phyloP scores from a whole-genome alignment of 2,329 filamentous ascomycete genomes.

The Coniochaeta sp. region DNA sequence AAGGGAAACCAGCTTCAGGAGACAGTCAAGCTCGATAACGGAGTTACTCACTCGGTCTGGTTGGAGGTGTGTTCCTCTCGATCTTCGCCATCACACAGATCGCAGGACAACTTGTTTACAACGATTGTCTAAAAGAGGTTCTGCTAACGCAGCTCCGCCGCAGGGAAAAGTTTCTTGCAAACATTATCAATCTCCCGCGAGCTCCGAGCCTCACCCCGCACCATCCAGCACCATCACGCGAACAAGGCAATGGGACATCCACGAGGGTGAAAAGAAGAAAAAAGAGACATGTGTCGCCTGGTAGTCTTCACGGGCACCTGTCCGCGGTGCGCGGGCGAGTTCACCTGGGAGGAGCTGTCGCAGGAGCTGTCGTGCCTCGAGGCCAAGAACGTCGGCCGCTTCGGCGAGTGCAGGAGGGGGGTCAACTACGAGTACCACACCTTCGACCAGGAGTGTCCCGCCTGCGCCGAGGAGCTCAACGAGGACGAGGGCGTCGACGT shows the following conservation, averaged over 20 bases:
- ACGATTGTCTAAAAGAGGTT: background rate
- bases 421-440: slow-evolving; percentile 33
- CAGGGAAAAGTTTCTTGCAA: no score
- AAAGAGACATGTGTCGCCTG: slow-evolving; percentile 35
- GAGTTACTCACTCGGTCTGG: background rate
- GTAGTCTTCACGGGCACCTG: slow-evolving; percentile 36
- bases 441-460: slow-evolving; percentile 41
- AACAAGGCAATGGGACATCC: background rate
- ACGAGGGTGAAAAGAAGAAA: background rate
- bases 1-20: background rate
- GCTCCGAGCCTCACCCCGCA: background rate
- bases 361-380: slow-evolving; percentile 40
- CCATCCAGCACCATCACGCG: background rate
- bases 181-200: background rate
- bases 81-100: background rate
- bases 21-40: background rate
- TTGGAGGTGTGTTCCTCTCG: background rate
- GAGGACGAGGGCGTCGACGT: slow-evolving; percentile 26
- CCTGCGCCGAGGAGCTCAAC: slow-evolving; percentile 33
- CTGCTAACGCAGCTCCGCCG: no score
- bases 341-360: slow-evolving; percentile 35
- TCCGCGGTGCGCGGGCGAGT: slow-evolving; percentile 30
- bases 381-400: slow-evolving; percentile 38
- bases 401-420: slow-evolving; percentile 35
- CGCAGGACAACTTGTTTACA: background rate